phyloP scores from a whole-genome alignment of 352 stramenopile species.

The Globisporangium yorkense region DNA sequence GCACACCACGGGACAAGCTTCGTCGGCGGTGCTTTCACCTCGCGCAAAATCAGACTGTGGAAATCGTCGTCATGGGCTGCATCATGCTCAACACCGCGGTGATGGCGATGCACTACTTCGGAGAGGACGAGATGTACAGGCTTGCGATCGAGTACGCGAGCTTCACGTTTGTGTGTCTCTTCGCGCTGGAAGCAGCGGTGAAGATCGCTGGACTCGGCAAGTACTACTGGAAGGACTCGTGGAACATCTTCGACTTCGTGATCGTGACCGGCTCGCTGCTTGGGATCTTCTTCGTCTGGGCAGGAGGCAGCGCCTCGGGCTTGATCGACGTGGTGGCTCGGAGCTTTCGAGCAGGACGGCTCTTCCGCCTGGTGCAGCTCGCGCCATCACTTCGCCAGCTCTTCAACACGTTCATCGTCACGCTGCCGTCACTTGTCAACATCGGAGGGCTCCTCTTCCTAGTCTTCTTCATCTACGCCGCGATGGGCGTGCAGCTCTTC shows the following conservation, averaged over 20 bases:
- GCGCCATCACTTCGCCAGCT: slow-evolving; percentile 75
- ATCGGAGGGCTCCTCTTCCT: slow-evolving; percentile 85
- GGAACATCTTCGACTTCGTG: slow-evolving; percentile 85
- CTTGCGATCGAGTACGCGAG: slow-evolving; percentile 66
- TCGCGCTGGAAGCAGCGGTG: slow-evolving; percentile 71
- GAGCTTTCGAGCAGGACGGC: slow-evolving; percentile 76
- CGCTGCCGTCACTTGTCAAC: slow-evolving; percentile 81
- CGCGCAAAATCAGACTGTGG: slow-evolving; percentile 51
- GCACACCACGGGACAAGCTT: slow-evolving; percentile 33
- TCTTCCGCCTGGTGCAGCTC: slow-evolving; percentile 69
- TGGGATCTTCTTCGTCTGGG: slow-evolving; percentile 42
- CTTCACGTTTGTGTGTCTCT: slow-evolving; percentile 78
- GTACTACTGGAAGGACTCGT: slow-evolving; percentile 77
- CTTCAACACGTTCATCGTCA: slow-evolving; percentile 86
- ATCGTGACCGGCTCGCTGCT: slow-evolving; percentile 44
- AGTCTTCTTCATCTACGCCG: slow-evolving; percentile 91
- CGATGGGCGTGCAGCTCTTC: slow-evolving; percentile 89
- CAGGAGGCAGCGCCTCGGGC: slow-evolving; percentile 34
- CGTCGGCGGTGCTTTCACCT: slow-evolving; percentile 32
- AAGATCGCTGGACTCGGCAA: slow-evolving; percentile 77
- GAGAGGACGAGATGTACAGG: slow-evolving; percentile 62
- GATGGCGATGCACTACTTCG: slow-evolving; percentile 85
- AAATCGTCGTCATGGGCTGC: slow-evolving; percentile 68
- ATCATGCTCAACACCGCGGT: slow-evolving; percentile 87
- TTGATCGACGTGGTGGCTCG: slow-evolving; percentile 62